Conservation (phyloP, 805 yeast genomes). For the Metschnikowia matae region DNA sequence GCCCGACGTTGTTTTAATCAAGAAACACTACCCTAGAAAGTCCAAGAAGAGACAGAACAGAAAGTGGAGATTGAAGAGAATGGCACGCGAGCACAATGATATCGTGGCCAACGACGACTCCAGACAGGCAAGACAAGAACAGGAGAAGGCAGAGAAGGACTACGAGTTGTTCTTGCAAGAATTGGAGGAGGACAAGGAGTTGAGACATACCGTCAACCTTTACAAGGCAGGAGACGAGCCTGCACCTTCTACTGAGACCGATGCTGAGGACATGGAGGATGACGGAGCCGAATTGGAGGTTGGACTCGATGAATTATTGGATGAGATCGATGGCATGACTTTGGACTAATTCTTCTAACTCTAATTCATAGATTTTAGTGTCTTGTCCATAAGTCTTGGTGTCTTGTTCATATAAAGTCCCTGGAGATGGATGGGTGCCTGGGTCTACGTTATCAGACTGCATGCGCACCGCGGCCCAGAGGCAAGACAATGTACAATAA, state of each 20-base stretch:
- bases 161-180: conserved; percentile 95
- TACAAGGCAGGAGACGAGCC: conserved; percentile 57
- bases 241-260: conserved; percentile 29
- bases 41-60: conserved; percentile 71
- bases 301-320: conserved; percentile 86
- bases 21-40: conserved; percentile 83
- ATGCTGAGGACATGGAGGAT: conserved; percentile 45
- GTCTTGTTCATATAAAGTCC: background rate
- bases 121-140: conserved; percentile 80
- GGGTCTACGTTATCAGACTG: conserved; percentile 1
- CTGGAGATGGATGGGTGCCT: background rate
- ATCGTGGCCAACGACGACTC: conserved; percentile 67
- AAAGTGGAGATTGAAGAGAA: conserved; percentile 90
- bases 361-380: background rate
- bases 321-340: conserved; percentile 92
- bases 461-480: background rate
- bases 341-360: conserved; percentile 46
- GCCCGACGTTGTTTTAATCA: conserved; percentile 84
- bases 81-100: conserved; percentile 94
- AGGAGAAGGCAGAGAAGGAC: conserved; percentile 89
- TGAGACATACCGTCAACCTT: conserved; percentile 84
- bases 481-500: background rate
- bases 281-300: conserved; percentile 87
- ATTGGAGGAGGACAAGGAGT: conserved; percentile 93
- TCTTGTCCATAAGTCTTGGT: background rate